phyloP scores from a whole-genome alignment of 352 stramenopile species.

The Globisporangium carolinianum region DNA sequence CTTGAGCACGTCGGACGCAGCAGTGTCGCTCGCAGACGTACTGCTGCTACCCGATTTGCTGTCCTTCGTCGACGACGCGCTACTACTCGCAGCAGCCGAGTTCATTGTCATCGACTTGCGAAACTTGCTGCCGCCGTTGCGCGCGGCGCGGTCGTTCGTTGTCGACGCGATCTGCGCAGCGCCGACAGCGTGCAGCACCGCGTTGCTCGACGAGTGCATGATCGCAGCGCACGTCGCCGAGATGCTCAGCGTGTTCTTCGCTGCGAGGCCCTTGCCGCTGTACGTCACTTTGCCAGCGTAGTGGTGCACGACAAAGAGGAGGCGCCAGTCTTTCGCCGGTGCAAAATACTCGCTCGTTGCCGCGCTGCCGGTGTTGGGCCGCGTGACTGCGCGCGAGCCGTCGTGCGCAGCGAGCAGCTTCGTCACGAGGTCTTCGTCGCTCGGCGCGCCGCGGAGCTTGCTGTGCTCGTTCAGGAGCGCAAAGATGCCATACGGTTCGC shows the following conservation, averaged over 20 bases:
- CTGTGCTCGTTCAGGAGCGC: constrained; percentile 59
- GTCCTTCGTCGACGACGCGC: constrained; percentile 3
- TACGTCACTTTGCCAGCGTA: constrained; percentile 71
- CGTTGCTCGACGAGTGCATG: constrained; percentile 82
- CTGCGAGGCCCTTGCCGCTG: constrained; percentile 56
- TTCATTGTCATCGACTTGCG: constrained; percentile 23
- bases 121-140: constrained; percentile 22
- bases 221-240: constrained; percentile 76
- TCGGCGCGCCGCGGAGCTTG: constrained; percentile 43
- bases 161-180: constrained; percentile 55
- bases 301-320: constrained; percentile 73
- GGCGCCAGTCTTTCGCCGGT: constrained; percentile 66
- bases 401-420: constrained; percentile 77
- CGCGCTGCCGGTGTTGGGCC: constrained; percentile 51
- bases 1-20: constrained; percentile 50
- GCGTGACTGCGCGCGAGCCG: constrained; percentile 32
- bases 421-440: constrained; percentile 74
- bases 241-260: constrained; percentile 68
- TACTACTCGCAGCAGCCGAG: constrained; percentile 27
- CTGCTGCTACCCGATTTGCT: too few relatives aligned
- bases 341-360: constrained; percentile 58
- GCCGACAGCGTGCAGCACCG: constrained; percentile 59
- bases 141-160: constrained; percentile 35
- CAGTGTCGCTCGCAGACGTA: constrained; percentile 20
- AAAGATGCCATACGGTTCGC: constrained; percentile 68